A percentile compares a stretch with the other conserved stretches of the same genome.
phyloP scores from a whole-genome alignment of 164 flowering plant genomes.

The Chimonanthus praecox region DNA sequence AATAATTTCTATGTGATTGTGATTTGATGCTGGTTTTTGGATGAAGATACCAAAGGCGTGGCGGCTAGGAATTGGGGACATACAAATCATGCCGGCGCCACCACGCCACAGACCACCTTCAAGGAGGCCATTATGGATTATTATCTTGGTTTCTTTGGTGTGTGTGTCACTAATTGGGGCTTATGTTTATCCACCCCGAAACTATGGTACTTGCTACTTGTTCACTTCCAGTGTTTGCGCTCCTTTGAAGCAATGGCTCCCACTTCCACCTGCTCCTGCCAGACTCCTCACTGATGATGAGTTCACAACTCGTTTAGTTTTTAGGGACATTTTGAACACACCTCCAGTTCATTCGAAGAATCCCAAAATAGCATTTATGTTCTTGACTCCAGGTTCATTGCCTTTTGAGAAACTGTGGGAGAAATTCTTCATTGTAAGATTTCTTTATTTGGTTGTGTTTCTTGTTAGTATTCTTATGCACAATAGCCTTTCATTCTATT shows the following conservation, averaged over 20 bases:
- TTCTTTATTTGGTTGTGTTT: neutral
- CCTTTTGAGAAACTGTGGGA: constrained; percentile 97
- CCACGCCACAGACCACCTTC: constrained; percentile 72
- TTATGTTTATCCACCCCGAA: constrained; percentile 69
- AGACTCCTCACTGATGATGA: constrained; percentile 80
- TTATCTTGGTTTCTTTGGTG: constrained; percentile 64
- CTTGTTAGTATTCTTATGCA: neutral
- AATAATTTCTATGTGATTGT: neutral
- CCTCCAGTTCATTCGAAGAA: constrained; percentile 42
- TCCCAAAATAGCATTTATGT: constrained; percentile 91
- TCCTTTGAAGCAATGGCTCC: constrained; percentile 62
- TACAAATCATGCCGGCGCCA: constrained; percentile 56
- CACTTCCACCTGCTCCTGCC: constrained; percentile 71
- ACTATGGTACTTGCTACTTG: constrained; percentile 55
- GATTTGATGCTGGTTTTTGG: constrained; percentile 29
- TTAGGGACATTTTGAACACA: constrained; percentile 52
- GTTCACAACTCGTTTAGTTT: constrained; percentile 68
- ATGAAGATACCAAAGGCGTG: constrained; percentile 65
- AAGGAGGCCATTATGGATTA: constrained; percentile 81
- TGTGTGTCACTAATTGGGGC: constrained; percentile 64
- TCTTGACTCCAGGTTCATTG: constrained; percentile 71
- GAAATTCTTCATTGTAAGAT: constrained; percentile 72
- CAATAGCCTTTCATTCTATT: neutral
- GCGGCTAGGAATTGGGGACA: constrained; percentile 61
- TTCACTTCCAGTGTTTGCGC: constrained; percentile 68